phyloP scores from a whole-genome alignment of 805 yeast genomes.

The Cyberlindnera petersonii region DNA sequence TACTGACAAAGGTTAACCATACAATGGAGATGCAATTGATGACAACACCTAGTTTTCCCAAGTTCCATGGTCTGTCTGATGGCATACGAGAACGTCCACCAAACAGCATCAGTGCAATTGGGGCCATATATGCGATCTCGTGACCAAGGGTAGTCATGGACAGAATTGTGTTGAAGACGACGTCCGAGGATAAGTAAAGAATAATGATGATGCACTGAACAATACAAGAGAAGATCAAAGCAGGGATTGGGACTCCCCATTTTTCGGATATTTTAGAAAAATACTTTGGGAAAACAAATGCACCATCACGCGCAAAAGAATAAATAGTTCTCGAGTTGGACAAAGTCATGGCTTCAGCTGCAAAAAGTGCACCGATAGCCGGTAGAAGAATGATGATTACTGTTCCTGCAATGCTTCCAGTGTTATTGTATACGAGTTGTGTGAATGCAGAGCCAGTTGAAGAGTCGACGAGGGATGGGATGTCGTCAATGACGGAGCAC shows the following conservation, averaged over 20 bases:
- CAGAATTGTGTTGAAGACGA: constrained; percentile 33
- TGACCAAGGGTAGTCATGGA: constrained; percentile 32
- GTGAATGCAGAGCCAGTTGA: constrained; percentile 27
- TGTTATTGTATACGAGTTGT: constrained; percentile 24
- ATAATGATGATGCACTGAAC: constrained; percentile 28
- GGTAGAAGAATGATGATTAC: constrained; percentile 25
- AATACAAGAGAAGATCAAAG: constrained; percentile 25
- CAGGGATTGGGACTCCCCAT: constrained; percentile 30
- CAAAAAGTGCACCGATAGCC: constrained; percentile 24
- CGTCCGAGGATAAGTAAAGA: constrained; percentile 29
- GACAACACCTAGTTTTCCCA: constrained; percentile 23
- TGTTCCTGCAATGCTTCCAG: constrained; percentile 30
- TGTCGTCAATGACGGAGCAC: constrained; percentile 27
- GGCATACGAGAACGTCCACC: constrained; percentile 26
- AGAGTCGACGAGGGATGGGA: constrained; percentile 18
- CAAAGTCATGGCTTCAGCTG: constrained; percentile 30
- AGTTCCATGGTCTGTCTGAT: constrained; percentile 26
- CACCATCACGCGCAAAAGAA: constrained; percentile 34
- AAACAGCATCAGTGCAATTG: constrained; percentile 27
- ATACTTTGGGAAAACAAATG: constrained; percentile 30
- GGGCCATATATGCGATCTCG: constrained; percentile 32
- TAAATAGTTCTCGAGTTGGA: constrained; percentile 32
- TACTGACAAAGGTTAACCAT: constrained; percentile 24
- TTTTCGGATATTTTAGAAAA: constrained; percentile 27
- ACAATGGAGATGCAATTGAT: constrained; percentile 19